Percentiles rank a stretch among this genome's conserved stretches.
Evolutionary conservation across 176 grass and related monocot genomes (phyloP).

Genomic region (Thalia dealbata): DNA sequence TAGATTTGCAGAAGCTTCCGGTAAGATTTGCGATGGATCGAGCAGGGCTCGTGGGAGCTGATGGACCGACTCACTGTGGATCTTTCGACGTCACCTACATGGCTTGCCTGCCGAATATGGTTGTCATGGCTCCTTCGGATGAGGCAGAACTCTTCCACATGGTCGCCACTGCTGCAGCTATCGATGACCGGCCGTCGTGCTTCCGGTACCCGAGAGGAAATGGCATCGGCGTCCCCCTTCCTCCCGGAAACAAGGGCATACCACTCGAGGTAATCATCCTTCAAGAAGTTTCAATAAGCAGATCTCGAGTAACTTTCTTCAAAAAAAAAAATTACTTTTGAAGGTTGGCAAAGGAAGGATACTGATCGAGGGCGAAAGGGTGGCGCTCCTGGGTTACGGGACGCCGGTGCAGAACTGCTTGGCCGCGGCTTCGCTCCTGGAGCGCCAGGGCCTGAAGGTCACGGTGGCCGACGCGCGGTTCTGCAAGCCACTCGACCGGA

Average conservation of each 20-base stretch:
- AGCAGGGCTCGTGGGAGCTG: constrained; percentile 80
- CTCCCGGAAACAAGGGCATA: constrained; percentile 71
- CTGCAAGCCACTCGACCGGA: constrained; percentile 88
- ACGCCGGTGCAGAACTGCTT: constrained; percentile 83
- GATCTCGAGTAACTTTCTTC: too few species aligned
- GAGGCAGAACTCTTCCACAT: constrained; percentile 96
- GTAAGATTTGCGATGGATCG: constrained; percentile 96
- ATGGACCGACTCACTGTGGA: constrained; percentile 85
- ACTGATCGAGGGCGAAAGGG: constrained; percentile 70
- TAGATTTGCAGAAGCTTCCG: constrained; percentile 85
- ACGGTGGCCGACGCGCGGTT: constrained; percentile 89
- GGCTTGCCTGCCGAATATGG: constrained; percentile 97
- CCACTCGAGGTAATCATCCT: constrained; percentile 48
- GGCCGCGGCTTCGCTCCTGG: constrained; percentile 46
- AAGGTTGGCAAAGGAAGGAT: constrained; percentile 83
- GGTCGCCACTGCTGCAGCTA: constrained; percentile 84
- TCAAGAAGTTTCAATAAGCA: neutral
- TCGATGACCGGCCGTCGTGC: constrained; percentile 80
- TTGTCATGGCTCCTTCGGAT: constrained; percentile 95
- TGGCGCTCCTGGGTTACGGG: constrained; percentile 92
- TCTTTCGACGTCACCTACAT: constrained; percentile 92
- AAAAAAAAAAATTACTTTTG: too few species aligned
- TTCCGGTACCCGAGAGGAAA: constrained; percentile 91
- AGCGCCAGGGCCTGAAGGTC: constrained; percentile 53
- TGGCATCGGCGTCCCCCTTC: constrained; percentile 61